Percentiles rank a stretch among this genome's conserved stretches.
Evolutionary conservation across 495 filamentous ascomycete species (phyloP).

Genomic region (Cenococcum geophilum): DNA sequence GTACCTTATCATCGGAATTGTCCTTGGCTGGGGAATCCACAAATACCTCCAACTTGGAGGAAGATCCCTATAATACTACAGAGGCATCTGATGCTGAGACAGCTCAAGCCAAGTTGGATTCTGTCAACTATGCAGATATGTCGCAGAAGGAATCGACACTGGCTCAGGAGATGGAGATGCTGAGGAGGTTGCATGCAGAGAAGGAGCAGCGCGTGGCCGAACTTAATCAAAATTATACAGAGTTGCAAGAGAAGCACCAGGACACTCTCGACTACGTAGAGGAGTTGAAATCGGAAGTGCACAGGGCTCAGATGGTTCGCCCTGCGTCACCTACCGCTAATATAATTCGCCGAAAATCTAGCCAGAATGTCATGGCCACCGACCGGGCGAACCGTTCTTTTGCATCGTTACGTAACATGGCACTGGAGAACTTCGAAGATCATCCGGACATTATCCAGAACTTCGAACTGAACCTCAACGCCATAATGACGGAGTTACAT

Average conservation of each 20-base stretch:
- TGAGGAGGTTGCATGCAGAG: constrained; percentile 64
- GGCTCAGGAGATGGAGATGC: constrained; percentile 60
- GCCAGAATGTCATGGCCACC: constrained; percentile 76
- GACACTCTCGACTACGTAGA: constrained; percentile 79
- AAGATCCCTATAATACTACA: constrained; percentile 17
- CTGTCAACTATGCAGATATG: constrained; percentile 7
- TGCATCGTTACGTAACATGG: constrained; percentile 79
- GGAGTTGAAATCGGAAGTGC: constrained; percentile 77
- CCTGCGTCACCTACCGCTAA: constrained; percentile 60
- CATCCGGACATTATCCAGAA: constrained; percentile 81
- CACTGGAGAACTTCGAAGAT: constrained; percentile 72
- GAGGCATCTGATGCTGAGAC: constrained; percentile 35
- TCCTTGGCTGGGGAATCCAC: constrained; percentile 86
- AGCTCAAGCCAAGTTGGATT: constrained; percentile 8
- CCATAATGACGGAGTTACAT: constrained; percentile 88
- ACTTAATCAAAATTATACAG: constrained; percentile 68
- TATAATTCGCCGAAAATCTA: constrained; percentile 87
- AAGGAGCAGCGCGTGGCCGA: constrained; percentile 67
- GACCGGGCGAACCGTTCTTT: constrained; percentile 93
- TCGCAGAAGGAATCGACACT: constrained; percentile 34
- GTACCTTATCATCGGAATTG: constrained; percentile 92
- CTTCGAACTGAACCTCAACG: constrained; percentile 86
- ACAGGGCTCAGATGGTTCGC: constrained; percentile 61
- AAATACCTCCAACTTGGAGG: constrained; percentile 34
- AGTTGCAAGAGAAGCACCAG: constrained; percentile 74